A percentile compares a stretch with the other conserved stretches of the same genome.
Conservation (phyloP, 164 flowering plant genomes). For the Cinnamomum micranthum region DNA sequence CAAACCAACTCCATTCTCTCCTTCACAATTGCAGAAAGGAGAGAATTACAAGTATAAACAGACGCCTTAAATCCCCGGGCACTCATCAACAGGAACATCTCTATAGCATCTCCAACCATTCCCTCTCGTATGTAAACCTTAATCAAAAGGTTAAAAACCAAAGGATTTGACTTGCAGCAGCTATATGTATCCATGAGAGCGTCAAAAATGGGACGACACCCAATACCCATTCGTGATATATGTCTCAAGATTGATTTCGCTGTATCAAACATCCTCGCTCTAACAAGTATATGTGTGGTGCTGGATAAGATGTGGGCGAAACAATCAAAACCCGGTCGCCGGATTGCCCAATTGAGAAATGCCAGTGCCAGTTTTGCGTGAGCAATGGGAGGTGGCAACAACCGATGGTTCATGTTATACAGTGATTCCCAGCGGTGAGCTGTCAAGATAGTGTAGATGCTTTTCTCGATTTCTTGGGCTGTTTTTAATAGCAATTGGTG, state of each 20-base stretch:
- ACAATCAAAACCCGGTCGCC: constrained; percentile 57
- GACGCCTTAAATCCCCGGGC: constrained; percentile 64
- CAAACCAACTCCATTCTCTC: constrained; percentile 36
- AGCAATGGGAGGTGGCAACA: constrained; percentile 49
- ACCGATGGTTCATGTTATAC: constrained; percentile 63
- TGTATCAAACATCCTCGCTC: constrained; percentile 62
- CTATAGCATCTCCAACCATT: constrained; percentile 42
- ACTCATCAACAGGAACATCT: constrained; percentile 49
- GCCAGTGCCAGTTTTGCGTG: constrained; percentile 80
- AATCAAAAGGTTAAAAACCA: constrained; percentile 74
- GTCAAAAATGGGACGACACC: constrained; percentile 38
- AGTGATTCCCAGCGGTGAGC: constrained; percentile 81
- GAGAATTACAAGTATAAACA: constrained; percentile 54
- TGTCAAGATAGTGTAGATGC: constrained; percentile 62
- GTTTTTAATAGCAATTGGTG: constrained; percentile 9
- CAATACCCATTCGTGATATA: constrained; percentile 33
- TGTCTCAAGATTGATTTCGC: constrained; percentile 52
- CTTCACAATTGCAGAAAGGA: constrained; percentile 45
- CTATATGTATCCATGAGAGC: constrained; percentile 71
- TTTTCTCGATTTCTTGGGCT: constrained; percentile 43
- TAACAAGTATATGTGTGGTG: constrained; percentile 65
- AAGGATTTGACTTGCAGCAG: constrained; percentile 70
- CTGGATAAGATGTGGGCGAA: constrained; percentile 42
- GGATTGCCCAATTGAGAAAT: constrained; percentile 63
- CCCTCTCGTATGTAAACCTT: constrained; percentile 56